Conservation (phyloP, 768 basidiomycete species). For the Mrakia frigida region DNA sequence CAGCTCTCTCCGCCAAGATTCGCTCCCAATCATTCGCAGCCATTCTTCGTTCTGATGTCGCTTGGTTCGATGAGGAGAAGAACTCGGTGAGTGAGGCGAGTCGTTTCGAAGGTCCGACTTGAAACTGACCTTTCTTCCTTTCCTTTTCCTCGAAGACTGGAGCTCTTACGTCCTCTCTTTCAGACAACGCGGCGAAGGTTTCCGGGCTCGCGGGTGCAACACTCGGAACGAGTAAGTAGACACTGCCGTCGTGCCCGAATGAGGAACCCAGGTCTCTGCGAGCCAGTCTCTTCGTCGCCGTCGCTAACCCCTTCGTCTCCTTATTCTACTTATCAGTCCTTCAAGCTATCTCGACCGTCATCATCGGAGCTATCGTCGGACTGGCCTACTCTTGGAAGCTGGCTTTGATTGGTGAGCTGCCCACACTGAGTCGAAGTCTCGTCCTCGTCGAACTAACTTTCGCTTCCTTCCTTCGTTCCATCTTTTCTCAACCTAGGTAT, state of each 20-base stretch:
- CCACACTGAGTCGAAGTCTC: too few relatives aligned
- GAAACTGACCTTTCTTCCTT: neutral
- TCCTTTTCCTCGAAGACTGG: conserved; percentile 56
- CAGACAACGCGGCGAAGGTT: conserved; percentile 84
- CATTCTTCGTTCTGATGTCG: conserved; percentile 80
- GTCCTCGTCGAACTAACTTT: too few relatives aligned
- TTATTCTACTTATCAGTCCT: too few relatives aligned
- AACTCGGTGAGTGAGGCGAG: too few relatives aligned
- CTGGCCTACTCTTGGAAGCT: conserved; percentile 70
- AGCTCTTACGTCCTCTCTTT: conserved; percentile 66
- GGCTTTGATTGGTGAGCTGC: conserved; percentile 74
- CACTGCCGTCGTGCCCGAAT: conserved; percentile 71
- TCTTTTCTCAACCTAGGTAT: too few relatives aligned
- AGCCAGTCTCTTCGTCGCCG: too few relatives aligned
- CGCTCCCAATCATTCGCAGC: conserved; percentile 71
- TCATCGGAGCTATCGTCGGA: too few relatives aligned
- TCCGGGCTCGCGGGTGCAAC: conserved; percentile 39
- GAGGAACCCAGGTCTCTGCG: too few relatives aligned
- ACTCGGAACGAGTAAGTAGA: conserved; percentile 56
- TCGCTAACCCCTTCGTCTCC: too few relatives aligned
- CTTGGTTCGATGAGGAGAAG: conserved; percentile 80
- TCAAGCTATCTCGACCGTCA: too few relatives aligned
- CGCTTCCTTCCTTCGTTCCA: too few relatives aligned
- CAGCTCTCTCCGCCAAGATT: conserved; percentile 63
- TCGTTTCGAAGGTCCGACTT: too few relatives aligned